Conservation (phyloP, 2,329 filamentous ascomycete species). For the Microdochium paspali region DNA sequence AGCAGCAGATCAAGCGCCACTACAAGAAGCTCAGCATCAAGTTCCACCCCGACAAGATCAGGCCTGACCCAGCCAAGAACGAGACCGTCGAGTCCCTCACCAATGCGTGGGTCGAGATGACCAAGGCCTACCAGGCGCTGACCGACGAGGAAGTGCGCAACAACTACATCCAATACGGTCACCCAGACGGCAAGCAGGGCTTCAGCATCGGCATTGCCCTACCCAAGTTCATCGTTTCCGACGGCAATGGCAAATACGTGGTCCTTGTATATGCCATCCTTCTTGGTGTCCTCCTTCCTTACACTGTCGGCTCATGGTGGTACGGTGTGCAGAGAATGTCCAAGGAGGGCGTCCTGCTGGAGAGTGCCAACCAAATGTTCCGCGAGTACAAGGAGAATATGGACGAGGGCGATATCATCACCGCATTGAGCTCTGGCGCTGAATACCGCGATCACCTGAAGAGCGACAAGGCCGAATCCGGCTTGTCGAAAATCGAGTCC, state of each 20-base stretch:
- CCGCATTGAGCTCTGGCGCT: constrained; percentile 73
- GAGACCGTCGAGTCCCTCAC: constrained; percentile 80
- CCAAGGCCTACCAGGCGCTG: constrained; percentile 95
- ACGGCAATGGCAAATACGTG: constrained; percentile 93
- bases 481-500: constrained; percentile 75
- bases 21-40: constrained; percentile 82
- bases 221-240: constrained; percentile 83
- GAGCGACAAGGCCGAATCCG: constrained; percentile 70
- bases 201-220: constrained; percentile 96
- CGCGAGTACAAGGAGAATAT: constrained; percentile 82
- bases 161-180: constrained; percentile 92
- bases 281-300: constrained; percentile 83
- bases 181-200: constrained; percentile 96
- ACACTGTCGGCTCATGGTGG: constrained; percentile 95
- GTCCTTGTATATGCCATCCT: constrained; percentile 81
- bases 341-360: constrained; percentile 85
- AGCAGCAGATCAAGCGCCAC: constrained; percentile 85
- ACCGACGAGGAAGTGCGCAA: constrained; percentile 96
- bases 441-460: constrained; percentile 73
- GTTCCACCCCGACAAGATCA: constrained; percentile 88
- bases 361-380: constrained; percentile 92
- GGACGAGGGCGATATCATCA: constrained; percentile 69
- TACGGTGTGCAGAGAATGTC: constrained; percentile 91
- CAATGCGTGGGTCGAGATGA: constrained; percentile 84
- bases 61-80: constrained; percentile 76